Base-by-base conservation (phyloP, 1,284 basidiomycete genomes). In the Porodaedalea pini region DNA sequence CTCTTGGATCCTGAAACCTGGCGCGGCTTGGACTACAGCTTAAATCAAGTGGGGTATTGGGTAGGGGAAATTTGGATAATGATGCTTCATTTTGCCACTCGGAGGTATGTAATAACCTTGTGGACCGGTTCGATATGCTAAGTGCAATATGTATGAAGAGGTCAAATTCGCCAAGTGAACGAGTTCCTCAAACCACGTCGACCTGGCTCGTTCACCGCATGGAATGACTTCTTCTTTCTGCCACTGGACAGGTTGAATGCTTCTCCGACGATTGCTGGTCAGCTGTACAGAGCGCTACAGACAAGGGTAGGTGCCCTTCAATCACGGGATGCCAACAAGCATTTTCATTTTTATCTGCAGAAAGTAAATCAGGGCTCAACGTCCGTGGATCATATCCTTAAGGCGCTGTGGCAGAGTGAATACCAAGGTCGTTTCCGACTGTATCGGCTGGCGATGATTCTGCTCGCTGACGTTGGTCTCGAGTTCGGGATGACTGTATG, bases 61-160 rank as follows among this genome's bases (percentile, higher is more conserved):
- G 83, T 85, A 13, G 74, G 78, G 55, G 80, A 86, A 66, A 78
- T 91, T 36, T 92, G 90, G 89, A 81, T 87, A 64, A 80, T 88
- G 56, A 73, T 92, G 36, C 78, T 78, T 19, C 69, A 89, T 58
- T 80, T 85, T 37, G 80, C 85, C 11, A 82, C 78, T 60, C 82
- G 90, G 55, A 78, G 85, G 88, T 88, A 66, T 51, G 76, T 66
- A 19, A 31, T 56, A 15, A n/a, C 21, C 17, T 5, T 43, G 27
- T 50, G 17, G 34, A 15, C 34, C 37, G 37, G n/a, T 45, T 37
- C 34, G 21, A 31, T 52, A 23, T 32, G 60, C 47, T n/a, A 53
- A 25, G 45, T 53, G 56, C 59, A 58, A 36, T 43, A 59, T 54
- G 55, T 40, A 36, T n/a, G 21, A 54, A 83, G 81, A 48, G 83